Evolutionary conservation across 352 stramenopile genomes (phyloP).

Genomic region (Phytophthora syringae): DNA sequence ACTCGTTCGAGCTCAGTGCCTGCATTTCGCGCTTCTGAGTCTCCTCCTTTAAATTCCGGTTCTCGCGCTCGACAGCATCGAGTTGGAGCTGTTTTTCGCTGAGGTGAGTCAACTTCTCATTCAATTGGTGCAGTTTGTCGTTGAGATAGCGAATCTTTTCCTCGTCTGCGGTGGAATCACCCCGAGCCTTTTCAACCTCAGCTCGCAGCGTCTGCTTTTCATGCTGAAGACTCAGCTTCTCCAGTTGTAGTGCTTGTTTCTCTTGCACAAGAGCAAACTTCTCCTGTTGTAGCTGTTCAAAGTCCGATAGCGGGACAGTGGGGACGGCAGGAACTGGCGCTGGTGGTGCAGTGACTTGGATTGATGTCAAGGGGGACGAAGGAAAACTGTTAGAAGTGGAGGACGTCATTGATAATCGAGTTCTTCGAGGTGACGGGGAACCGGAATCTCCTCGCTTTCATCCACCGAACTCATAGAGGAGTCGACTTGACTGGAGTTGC

Average conservation of each 20-base stretch:
- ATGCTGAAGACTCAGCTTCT: conserved; percentile 48
- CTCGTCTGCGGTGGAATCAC: conserved; percentile 28
- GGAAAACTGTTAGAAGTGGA: conserved; percentile 7
- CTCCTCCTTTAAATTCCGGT: conserved; percentile 63
- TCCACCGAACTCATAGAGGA: conserved; percentile 4
- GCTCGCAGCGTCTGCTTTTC: conserved; percentile 32
- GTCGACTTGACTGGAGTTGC: conserved; percentile 18
- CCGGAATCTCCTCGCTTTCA: conserved; percentile 16
- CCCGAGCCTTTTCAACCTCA: conserved; percentile 28
- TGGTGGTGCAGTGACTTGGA: conserved; percentile 4
- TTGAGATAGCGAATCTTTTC: conserved; percentile 45
- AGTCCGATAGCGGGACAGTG: conserved; percentile 32
- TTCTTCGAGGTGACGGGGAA: conserved; percentile 12
- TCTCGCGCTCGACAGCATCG: conserved; percentile 59
- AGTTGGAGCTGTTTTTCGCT: conserved; percentile 49
- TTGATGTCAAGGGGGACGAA: conserved; percentile 15
- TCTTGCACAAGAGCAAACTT: conserved; percentile 39
- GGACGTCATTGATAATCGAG: conserved; percentile 9
- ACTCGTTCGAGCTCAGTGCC: conserved; percentile 56
- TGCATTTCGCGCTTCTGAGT: conserved; percentile 69
- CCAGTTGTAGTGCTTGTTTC: conserved; percentile 35
- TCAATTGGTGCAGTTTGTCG: conserved; percentile 43
- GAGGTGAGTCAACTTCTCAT: conserved; percentile 35
- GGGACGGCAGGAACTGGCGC: not conserved
- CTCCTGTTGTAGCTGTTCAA: conserved; percentile 51